Conservation (phyloP, 345 rosid genomes). For the Eucalyptus pauciflora region DNA sequence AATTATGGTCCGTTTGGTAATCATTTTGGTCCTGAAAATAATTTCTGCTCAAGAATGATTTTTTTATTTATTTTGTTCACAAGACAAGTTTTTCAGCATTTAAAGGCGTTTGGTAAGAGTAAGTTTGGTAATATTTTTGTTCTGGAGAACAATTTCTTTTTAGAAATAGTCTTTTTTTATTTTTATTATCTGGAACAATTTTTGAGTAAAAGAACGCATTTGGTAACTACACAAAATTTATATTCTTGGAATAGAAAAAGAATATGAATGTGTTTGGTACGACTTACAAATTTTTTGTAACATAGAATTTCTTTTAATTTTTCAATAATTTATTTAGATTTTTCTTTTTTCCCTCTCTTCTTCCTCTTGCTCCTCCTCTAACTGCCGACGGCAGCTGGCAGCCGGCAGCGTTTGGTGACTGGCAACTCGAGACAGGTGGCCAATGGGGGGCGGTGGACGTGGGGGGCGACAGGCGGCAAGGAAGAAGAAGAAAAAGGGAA, state of each 20-base stretch:
- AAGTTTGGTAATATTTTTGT: accelerated
- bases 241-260: too few species aligned
- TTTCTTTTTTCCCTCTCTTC: too few species aligned
- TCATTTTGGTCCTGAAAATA: accelerated
- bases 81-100: too few species aligned
- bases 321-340: too few species aligned
- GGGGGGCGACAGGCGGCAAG: accelerated
- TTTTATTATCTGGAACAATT: accelerated
- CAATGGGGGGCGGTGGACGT: accelerated
- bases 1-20: not conserved
- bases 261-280: too few species aligned
- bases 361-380: too few species aligned
- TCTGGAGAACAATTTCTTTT: too few species aligned
- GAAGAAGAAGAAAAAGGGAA: too few species aligned
- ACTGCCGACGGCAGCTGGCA: accelerated
- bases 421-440: accelerated
- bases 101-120: too few species aligned
- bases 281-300: too few species aligned
- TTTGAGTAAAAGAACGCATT: accelerated
- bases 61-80: accelerated
- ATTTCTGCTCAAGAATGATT: accelerated
- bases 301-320: too few species aligned
- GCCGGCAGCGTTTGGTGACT: accelerated
- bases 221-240: accelerated
- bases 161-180: too few species aligned